Conservation (phyloP, 192 early-diverging fungal genomes). For the Chytriomyces hyalinus region DNA sequence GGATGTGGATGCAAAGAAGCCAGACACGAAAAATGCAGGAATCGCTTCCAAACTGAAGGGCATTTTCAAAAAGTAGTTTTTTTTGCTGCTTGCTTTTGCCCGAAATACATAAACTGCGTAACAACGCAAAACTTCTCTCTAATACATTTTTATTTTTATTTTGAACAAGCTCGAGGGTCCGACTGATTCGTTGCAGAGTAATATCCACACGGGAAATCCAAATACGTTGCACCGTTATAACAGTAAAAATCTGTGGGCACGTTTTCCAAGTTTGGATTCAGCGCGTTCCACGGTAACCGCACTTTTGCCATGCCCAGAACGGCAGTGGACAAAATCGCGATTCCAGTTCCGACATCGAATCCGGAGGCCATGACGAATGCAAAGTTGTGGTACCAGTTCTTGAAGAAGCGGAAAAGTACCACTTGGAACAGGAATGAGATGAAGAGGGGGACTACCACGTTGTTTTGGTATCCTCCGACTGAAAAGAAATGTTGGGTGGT, state of each 20-base stretch:
- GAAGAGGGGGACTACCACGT: conserved; percentile 33
- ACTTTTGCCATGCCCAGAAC: neutral
- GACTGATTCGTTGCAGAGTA: conserved; percentile 5
- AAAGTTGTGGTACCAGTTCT: conserved; percentile 51
- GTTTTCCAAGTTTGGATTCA: conserved; percentile 19
- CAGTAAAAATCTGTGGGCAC: conserved; percentile 23
- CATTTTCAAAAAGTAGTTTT: too few species aligned
- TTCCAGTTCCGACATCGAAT: conserved; percentile 52
- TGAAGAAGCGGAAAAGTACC: conserved; percentile 40
- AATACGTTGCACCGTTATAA: neutral
- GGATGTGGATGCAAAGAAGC: neutral
- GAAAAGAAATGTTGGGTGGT: too few species aligned
- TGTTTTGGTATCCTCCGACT: conserved; percentile 33
- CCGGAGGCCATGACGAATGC: conserved; percentile 63
- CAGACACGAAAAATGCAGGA: too few species aligned
- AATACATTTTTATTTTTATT: too few species aligned
- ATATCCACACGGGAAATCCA: conserved; percentile 7
- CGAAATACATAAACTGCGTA: too few species aligned
- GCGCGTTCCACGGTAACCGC: neutral
- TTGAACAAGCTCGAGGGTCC: neutral
- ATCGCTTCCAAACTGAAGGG: too few species aligned
- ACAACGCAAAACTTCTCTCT: too few species aligned
- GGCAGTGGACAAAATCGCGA: conserved; percentile 16
- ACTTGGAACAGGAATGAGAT: conserved; percentile 62
- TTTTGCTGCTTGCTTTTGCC: too few species aligned